These are phyloP conservation scores for Colletotrichum sp. DNA, from an alignment of 2,329 filamentous ascomycete genomes.

Conservation along the genomic window DNA sequence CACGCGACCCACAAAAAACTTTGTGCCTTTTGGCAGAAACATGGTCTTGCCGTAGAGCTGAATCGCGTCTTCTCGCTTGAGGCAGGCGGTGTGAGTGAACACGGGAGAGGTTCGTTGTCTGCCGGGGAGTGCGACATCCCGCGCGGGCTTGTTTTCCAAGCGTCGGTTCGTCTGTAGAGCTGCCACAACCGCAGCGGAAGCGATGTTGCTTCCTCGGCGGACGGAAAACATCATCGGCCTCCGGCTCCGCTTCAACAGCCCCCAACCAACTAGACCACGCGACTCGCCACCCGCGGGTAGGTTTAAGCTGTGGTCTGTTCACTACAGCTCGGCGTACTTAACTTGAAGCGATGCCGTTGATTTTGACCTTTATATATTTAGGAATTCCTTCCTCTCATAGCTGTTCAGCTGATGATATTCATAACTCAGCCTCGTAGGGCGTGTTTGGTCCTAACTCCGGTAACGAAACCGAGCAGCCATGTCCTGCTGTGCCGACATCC, in stretches of 20 bases:
- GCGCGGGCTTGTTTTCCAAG: background rate
- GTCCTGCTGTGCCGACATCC: background rate
- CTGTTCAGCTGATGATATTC: background rate
- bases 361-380: background rate
- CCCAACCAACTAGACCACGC: background rate
- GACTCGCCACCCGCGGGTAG: background rate
- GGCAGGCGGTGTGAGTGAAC: fast-evolving
- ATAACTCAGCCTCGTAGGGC: background rate
- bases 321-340: background rate
- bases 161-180: background rate
- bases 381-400: background rate
- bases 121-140: background rate
- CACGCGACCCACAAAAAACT: background rate
- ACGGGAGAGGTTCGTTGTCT: background rate
- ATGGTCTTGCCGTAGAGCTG: background rate
- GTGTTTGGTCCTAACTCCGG: background rate
- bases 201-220: background rate
- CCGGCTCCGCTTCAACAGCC: background rate
- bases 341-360: background rate
- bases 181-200: background rate
- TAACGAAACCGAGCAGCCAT: background rate
- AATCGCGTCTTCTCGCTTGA: fast-evolving
- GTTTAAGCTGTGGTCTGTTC: background rate
- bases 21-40: background rate
- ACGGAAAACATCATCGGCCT: background rate